Evolutionary conservation across 192 early-diverging fungal genomes (phyloP).

Genomic region (Haplosporangium gracile): DNA sequence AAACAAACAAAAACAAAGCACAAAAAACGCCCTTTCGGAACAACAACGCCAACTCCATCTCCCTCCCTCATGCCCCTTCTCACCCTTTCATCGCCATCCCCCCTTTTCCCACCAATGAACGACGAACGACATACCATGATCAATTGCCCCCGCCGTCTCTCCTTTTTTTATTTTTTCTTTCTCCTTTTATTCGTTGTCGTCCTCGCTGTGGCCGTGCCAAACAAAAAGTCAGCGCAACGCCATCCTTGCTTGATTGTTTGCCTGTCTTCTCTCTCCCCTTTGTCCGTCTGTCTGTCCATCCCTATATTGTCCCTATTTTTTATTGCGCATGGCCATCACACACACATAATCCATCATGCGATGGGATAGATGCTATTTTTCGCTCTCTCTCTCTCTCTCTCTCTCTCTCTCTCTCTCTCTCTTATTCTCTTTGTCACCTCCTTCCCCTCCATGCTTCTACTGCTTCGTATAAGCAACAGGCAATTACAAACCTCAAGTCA

Average conservation of each 20-base stretch:
- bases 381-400: neutral
- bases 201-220: neutral
- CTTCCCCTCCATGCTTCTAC: too few species aligned
- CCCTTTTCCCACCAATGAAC: neutral
- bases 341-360: neutral
- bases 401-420: too few species aligned
- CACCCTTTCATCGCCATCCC: neutral
- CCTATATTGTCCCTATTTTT: neutral
- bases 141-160: neutral
- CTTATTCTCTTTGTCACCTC: too few species aligned
- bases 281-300: neutral
- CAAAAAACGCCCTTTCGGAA: slow-evolving; percentile 5
- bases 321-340: neutral
- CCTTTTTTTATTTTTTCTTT: neutral
- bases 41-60: neutral
- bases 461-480: too few species aligned
- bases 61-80: neutral
- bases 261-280: neutral
- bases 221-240: neutral
- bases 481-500: too few species aligned
- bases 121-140: neutral
- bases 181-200: neutral
- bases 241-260: neutral
- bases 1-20: neutral
- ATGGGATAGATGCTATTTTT: neutral